Evolutionary conservation across 768 basidiomycete genomes (phyloP).

Genomic region (Amanita rimosa): DNA sequence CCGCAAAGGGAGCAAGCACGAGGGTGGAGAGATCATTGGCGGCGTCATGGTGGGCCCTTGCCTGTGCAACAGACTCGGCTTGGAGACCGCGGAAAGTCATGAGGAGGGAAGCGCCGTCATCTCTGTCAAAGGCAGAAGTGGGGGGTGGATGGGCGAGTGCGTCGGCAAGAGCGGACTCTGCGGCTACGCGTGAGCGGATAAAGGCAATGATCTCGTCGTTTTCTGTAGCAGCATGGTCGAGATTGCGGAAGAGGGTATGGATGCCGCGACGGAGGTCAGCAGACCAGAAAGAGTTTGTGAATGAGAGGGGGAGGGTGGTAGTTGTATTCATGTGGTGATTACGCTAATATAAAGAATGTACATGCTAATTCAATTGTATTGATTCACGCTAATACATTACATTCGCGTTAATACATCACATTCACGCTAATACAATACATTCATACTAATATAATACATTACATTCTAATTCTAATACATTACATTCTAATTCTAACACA

Average conservation of each 20-base stretch:
- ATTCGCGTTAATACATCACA: too few species aligned
- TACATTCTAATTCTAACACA: too few species aligned
- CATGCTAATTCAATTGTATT: too few species aligned
- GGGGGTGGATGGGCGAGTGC: conserved; percentile 41
- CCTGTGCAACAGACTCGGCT: conserved; percentile 58
- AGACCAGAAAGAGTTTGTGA: conserved; percentile 92
- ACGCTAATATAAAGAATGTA: too few species aligned
- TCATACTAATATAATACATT: too few species aligned
- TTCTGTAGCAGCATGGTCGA: conserved; percentile 70
- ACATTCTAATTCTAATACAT: too few species aligned
- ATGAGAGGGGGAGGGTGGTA: conserved; percentile 76
- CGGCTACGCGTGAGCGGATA: conserved; percentile 54
- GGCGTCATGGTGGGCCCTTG: conserved; percentile 59
- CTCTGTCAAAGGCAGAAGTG: conserved; percentile 50
- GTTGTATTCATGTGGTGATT: too few species aligned
- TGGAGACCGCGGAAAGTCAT: conserved; percentile 76
- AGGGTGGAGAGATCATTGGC: conserved; percentile 65
- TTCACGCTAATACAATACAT: too few species aligned
- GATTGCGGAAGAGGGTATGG: conserved; percentile 62
- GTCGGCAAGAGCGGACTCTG: conserved; percentile 55
- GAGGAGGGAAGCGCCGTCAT: conserved; percentile 77
- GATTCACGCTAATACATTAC: too few species aligned
- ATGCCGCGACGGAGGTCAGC: conserved; percentile 82
- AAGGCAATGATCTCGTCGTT: conserved; percentile 78
- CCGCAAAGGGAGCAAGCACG: conserved; percentile 72